Conservation (phyloP, 306 rosid genomes). For the Lithocarpus polystachyus region DNA sequence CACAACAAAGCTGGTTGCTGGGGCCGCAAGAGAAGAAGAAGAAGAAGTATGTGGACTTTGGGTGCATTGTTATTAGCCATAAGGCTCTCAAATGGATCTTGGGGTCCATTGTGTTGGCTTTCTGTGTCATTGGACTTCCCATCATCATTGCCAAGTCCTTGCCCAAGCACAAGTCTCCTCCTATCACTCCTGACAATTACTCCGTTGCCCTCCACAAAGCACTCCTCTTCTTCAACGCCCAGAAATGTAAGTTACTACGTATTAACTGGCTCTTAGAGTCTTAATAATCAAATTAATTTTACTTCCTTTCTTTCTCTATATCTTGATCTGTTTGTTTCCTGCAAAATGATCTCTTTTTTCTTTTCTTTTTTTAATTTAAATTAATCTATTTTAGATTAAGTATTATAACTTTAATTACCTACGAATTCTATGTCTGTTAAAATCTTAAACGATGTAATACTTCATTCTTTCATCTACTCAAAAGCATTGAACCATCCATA, state of each 20-base stretch:
- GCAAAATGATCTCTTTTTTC: too few species aligned
- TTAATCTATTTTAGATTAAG: too few species aligned
- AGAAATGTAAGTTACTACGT: conserved; percentile 44
- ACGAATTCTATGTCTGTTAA: too few species aligned
- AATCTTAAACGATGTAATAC: too few species aligned
- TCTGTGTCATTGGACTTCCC: conserved; percentile 48
- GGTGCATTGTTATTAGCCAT: conserved; percentile 39
- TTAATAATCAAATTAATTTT: too few species aligned
- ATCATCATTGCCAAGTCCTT: conserved; percentile 37
- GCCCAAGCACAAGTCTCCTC: conserved; percentile 30
- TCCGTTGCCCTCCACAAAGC: conserved; percentile 54
- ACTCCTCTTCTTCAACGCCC: conserved; percentile 62
- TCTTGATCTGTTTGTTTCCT: too few species aligned
- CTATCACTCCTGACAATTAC: conserved; percentile 50
- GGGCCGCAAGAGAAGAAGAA: conserved; percentile 25
- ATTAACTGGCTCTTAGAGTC: too few species aligned
- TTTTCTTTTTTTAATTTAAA: too few species aligned
- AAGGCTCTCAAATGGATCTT: conserved; percentile 46
- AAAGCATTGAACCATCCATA: too few species aligned
- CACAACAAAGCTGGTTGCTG: conserved; percentile 49
- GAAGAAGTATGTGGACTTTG: conserved; percentile 54
- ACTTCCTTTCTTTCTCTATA: too few species aligned
- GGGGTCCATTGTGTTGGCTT: conserved; percentile 26
- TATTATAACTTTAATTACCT: too few species aligned
- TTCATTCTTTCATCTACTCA: too few species aligned